Percentiles rank a stretch among this genome's conserved stretches.
Conservation (phyloP, 176 grass and related monocot genomes). For the Rhipidocladum racemiflorum region DNA sequence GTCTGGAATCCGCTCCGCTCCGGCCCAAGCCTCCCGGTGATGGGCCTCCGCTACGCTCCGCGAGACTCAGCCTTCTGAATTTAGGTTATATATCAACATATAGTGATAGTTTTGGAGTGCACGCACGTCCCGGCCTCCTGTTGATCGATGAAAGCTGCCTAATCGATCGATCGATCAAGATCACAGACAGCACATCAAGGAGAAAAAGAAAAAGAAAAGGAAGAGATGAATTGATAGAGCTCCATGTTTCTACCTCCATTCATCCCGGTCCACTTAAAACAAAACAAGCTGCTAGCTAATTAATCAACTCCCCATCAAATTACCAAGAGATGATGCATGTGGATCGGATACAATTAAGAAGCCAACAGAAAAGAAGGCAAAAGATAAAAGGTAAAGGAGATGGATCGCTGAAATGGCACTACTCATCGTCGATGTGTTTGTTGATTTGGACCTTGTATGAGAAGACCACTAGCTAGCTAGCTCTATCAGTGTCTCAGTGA, state of each 20-base stretch:
- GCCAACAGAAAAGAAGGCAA: neutral
- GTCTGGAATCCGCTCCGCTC: too few relatives aligned
- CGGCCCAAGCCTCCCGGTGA: too few relatives aligned
- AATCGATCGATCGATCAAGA: neutral
- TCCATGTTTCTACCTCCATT: neutral
- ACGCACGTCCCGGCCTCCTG: too few relatives aligned
- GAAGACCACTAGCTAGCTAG: neutral
- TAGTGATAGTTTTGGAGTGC: neutral
- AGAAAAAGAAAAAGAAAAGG: too few relatives aligned
- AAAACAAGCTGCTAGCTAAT: neutral
- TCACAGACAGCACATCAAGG: neutral
- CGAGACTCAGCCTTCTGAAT: too few relatives aligned
- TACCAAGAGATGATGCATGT: neutral
- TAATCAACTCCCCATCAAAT: neutral
- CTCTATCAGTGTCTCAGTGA: too few relatives aligned
- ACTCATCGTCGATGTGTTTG: neutral
- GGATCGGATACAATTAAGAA: neutral
- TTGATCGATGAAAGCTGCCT: constrained; percentile 4
- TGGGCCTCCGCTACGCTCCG: too few relatives aligned
- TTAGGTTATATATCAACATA: too few relatives aligned
- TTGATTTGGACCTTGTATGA: constrained; percentile 20
- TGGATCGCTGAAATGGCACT: neutral
- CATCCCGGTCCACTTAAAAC: neutral
- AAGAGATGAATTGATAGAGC: too few relatives aligned
- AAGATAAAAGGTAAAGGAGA: constrained; percentile 10